Evolutionary conservation across 2,329 filamentous ascomycete species (phyloP), one percentile per base, ranked within the genome.

Genomic region (Thelonectria discophora): DNA sequence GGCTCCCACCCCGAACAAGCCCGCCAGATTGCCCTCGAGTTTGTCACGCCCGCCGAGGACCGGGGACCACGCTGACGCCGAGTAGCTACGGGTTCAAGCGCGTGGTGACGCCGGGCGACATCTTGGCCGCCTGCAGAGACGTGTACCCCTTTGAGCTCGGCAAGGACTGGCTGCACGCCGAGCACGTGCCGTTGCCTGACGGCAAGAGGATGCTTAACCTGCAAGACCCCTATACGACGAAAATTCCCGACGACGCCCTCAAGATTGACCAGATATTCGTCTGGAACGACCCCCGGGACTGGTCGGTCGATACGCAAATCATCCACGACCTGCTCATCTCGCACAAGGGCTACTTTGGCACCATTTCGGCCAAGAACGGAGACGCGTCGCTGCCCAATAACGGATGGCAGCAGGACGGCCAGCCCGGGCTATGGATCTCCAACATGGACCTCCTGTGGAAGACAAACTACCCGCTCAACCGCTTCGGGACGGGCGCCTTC

Each of bases 261-360:
- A 93, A 92, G 69, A 90, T 99, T 68, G 93, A 97, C 73, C 93
- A 94, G 27, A 87, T 98, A 27, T 90, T 98, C 72, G 90, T 97
- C 7, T 97, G 94, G 84, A 97, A 97, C 75, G 95, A 98, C 77
- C 94, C 95, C 3, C 87, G 95, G 58, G 95, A 99, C 80, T 99
- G 95, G 95, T 93, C 91, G 1, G 84, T 97, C 10, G 94, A 98
- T 76, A 88, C 88, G 2, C 91, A 97, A 74, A 81, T 98, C 69
- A 90, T 98, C 59, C 73, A 90, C 55, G 95, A 99, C 76, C 80
- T 97, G 11, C 81, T 98, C 7, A 83, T 97, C 42, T 97, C 94
- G 0, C 82, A 86, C 17, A 71, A 84, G n/a, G 95, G 95, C 17
- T 86, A 92, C 58, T 75, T 97, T 4, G 95, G 94, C 24, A 97